Base-by-base conservation (phyloP, 2,329 filamentous ascomycete genomes). In the Alternaria panax region DNA sequence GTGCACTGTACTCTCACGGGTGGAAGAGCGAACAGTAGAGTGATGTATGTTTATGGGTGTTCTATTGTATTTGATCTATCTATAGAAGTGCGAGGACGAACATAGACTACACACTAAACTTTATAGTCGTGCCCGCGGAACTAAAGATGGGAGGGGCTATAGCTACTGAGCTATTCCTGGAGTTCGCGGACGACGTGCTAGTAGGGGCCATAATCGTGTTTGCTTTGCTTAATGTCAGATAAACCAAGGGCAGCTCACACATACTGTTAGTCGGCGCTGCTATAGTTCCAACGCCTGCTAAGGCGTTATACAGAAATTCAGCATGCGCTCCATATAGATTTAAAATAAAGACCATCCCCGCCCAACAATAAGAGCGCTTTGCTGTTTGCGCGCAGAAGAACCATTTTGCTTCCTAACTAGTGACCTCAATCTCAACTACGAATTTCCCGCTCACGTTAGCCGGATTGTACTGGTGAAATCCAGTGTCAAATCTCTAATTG, bases 291-390 rank as follows among this genome's bases (percentile, higher is more conserved):
- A 46, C 24, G 24, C 25, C 27, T 18, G 16, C 41, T 12, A 63
- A 38, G 16, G 55, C 56, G 36, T 66, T 64, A 6, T 59, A 36
- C 4, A 64, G 14, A 25, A 64, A 66, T 18, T 60, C n/a, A 24
- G 51, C n/a, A 16, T 64, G 46, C 2, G 12, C 20, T 28, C 55
- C 56, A 27, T 47, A 20, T 20, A 55, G 55, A 46, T 65, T 67
- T 9, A 67, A 36, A 50, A 54, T 63, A 8, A 53, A 53, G 11
- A 60, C 57, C 50, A 67, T 67, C 7, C 62, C 59, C 18, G 57
- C 32, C 6, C 59, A n/a, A 43, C 55, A 67, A 27, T 67, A 48
- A 9, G 64, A 61, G 12, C 5, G 12, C 16, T 51, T 54, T 2
- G 45, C 7, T 14, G 24, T 48, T 27, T 67, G 54, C 4, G 59